phyloP scores from a whole-genome alignment of 371 early-diverging fungal species.

The Syncephalis plumigaleata region DNA sequence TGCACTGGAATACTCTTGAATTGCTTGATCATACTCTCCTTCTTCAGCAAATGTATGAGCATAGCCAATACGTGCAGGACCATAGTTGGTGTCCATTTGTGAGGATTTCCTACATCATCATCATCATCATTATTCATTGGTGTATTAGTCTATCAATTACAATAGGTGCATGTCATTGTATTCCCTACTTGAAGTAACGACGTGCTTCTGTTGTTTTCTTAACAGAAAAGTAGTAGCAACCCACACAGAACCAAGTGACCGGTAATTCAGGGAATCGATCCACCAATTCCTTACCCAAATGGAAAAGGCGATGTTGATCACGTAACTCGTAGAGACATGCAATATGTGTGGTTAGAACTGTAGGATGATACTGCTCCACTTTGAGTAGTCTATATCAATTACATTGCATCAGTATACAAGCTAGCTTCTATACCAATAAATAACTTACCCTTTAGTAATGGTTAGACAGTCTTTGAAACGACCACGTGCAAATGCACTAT shows the following conservation, averaged over 20 bases:
- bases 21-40: conserved; percentile 60
- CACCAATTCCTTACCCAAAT: conserved; percentile 35
- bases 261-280: conserved; percentile 25
- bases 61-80: conserved; percentile 57
- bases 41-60: conserved; percentile 63
- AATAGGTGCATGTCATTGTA: conserved; percentile 1
- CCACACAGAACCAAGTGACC: conserved; percentile 56
- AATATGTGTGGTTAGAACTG: conserved; percentile 35
- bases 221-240: conserved; percentile 43
- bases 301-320: conserved; percentile 40
- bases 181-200: conserved; percentile 36
- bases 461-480: conserved; percentile 31
- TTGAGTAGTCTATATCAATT: conserved; percentile 24
- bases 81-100: conserved; percentile 34
- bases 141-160: background rate
- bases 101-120: conserved; percentile 26
- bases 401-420: background rate
- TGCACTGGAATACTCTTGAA: conserved; percentile 46
- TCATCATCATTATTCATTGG: too few species aligned
- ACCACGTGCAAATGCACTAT: conserved; percentile 26
- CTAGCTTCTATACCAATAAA: too few species aligned
- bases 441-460: conserved; percentile 29
- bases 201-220: conserved; percentile 37
- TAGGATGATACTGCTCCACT: conserved; percentile 32
- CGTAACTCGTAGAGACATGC: conserved; percentile 41